Evolutionary conservation across 2,329 filamentous ascomycete genomes (phyloP).

Genomic region (Neophaeococcomyces mojaviensis): DNA sequence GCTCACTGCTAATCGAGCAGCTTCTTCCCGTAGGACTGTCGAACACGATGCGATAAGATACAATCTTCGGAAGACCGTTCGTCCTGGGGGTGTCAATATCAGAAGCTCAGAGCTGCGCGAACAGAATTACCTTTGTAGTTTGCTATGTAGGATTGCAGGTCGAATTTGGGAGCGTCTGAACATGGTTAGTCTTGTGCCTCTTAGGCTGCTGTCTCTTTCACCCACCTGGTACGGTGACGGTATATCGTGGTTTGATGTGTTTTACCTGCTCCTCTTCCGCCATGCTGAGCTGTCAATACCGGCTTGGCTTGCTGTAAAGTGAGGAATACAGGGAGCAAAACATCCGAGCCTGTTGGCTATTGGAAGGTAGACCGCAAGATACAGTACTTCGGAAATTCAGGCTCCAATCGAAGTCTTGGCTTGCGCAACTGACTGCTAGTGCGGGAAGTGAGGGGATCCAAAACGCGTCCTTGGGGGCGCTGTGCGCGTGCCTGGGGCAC

Average conservation of each 20-base stretch:
- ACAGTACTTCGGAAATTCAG: background rate
- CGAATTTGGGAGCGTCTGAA: slow-evolving; percentile 73
- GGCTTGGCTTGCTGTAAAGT: too few relatives aligned
- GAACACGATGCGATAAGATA: slow-evolving; percentile 74
- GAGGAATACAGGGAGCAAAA: too few relatives aligned
- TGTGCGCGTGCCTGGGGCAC: background rate
- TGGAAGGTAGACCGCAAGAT: too few relatives aligned
- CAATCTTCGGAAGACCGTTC: slow-evolving; percentile 73
- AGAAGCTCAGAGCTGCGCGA: background rate
- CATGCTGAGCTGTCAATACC: background rate
- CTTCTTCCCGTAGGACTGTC: slow-evolving; percentile 67
- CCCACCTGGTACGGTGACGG: slow-evolving; percentile 5
- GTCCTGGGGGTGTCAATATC: slow-evolving; percentile 47
- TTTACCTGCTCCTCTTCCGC: slow-evolving; percentile 3
- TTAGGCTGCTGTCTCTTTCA: background rate
- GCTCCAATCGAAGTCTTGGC: background rate
- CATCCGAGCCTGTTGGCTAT: too few relatives aligned
- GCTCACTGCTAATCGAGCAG: slow-evolving; percentile 65
- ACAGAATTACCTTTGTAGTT: slow-evolving; percentile 68
- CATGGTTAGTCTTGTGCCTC: slow-evolving; percentile 4
- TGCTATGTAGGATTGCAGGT: slow-evolving; percentile 80
- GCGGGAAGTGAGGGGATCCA: background rate
- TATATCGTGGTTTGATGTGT: slow-evolving; percentile 3
- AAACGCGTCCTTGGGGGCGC: background rate
- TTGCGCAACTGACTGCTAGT: background rate